phyloP scores from a whole-genome alignment of 345 rosid genomes.

The Dipteronia dyeriana region DNA sequence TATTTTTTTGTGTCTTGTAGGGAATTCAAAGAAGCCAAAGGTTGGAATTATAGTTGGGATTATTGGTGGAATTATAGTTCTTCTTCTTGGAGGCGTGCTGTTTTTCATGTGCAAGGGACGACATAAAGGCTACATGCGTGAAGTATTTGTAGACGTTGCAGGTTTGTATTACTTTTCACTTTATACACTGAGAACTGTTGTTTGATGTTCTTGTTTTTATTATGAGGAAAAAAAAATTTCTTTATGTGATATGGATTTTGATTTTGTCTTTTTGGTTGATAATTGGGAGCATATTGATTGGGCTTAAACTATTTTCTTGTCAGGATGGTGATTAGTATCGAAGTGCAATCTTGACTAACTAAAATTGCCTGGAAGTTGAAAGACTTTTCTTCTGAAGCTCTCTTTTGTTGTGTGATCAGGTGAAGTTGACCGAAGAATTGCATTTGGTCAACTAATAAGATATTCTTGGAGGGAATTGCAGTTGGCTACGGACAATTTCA shows the following conservation, averaged over 20 bases:
- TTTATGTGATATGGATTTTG: neutral
- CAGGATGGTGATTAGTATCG: neutral
- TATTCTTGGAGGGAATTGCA: slow-evolving; percentile 95
- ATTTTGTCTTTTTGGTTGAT: neutral
- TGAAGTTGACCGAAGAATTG: slow-evolving; percentile 92
- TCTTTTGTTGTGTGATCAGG: slow-evolving; percentile 44
- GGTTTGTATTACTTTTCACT: slow-evolving; percentile 44
- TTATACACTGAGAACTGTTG: neutral
- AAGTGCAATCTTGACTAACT: neutral
- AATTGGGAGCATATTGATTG: neutral
- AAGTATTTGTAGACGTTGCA: slow-evolving; percentile 91
- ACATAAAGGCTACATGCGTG: slow-evolving; percentile 65
- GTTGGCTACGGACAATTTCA: slow-evolving; percentile 83
- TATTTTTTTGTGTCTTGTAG: slow-evolving; percentile 35
- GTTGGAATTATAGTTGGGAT: slow-evolving; percentile 71
- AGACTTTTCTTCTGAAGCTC: slow-evolving; percentile 6
- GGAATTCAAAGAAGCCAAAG: slow-evolving; percentile 62
- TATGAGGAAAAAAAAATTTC: neutral
- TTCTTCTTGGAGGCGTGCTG: slow-evolving; percentile 54
- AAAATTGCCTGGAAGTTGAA: neutral
- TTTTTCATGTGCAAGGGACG: slow-evolving; percentile 61
- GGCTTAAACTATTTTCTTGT: neutral
- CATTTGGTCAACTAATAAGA: slow-evolving; percentile 91
- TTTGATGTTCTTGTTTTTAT: neutral
- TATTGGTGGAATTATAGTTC: slow-evolving; percentile 56